Evolutionary conservation across 345 rosid genomes (phyloP).

Genomic region (Corchorus capsularis): DNA sequence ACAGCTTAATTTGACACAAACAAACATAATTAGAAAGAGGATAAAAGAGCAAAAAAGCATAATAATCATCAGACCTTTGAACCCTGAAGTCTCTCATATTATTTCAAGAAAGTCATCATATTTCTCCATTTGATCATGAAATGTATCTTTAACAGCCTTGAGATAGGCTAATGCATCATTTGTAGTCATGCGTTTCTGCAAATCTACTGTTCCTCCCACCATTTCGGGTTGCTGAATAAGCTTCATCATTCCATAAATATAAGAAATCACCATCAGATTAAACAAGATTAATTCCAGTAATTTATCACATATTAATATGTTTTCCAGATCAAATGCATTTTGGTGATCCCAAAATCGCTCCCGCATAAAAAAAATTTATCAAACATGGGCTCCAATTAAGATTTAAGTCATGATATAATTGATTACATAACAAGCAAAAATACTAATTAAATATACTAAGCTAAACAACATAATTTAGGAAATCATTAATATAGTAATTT

Average conservation of each 20-base stretch:
- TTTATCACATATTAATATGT: constrained; percentile 2
- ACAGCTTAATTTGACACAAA: not conserved
- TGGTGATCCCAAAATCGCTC: too few relatives aligned
- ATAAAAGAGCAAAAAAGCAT: not conserved
- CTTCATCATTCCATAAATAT: constrained; percentile 45
- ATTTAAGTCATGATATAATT: too few relatives aligned
- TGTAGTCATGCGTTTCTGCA: constrained; percentile 83
- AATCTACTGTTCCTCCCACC: constrained; percentile 47
- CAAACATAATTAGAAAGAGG: not conserved
- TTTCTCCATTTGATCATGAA: constrained; percentile 82
- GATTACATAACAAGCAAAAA: constrained; percentile 13
- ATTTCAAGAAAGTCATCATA: constrained; percentile 94
- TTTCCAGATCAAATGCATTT: too few relatives aligned
- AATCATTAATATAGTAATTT: not conserved
- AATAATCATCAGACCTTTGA: constrained; percentile 60
- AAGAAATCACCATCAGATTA: constrained; percentile 12
- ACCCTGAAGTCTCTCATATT: constrained; percentile 98
- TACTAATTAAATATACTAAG: constrained; percentile 21
- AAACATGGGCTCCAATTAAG: too few relatives aligned
- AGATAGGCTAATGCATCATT: constrained; percentile 94
- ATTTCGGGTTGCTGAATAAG: constrained; percentile 61
- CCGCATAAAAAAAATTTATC: constrained; percentile 8
- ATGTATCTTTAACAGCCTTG: constrained; percentile 85
- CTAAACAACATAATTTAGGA: not conserved
- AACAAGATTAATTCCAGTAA: constrained; percentile 10